A percentile compares a stretch with the other conserved stretches of the same genome.
These are phyloP conservation scores for Porpolomopsis calyptriformis DNA, from an alignment of 768 basidiomycete species.

Conservation along the genomic window DNA sequence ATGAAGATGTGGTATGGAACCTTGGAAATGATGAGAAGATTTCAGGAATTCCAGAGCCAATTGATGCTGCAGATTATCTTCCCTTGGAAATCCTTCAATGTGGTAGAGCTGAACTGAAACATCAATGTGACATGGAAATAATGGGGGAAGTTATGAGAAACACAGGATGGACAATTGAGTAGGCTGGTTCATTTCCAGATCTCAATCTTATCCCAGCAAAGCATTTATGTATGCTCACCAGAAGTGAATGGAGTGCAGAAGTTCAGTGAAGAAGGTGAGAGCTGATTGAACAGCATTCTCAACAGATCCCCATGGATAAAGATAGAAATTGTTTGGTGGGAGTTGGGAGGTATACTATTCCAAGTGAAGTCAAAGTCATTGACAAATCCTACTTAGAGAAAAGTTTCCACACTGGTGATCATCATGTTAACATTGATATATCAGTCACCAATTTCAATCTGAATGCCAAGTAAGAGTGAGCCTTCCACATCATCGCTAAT, in stretches of 20 bases:
- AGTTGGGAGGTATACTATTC: too few relatives aligned
- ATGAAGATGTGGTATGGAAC: background rate
- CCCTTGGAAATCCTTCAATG: background rate
- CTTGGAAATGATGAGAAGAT: background rate
- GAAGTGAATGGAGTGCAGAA: background rate
- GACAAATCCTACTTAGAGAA: slow-evolving; percentile 6
- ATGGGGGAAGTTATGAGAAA: background rate
- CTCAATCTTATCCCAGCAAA: too few relatives aligned
- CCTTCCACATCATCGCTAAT: slow-evolving; percentile 20
- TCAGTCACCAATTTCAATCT: slow-evolving; percentile 10
- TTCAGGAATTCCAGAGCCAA: too few relatives aligned
- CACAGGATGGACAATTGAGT: background rate
- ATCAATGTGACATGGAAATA: background rate
- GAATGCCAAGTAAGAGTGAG: slow-evolving; percentile 24
- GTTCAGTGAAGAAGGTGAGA: background rate
- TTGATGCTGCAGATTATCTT: background rate
- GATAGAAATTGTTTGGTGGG: background rate
- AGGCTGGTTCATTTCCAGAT: background rate
- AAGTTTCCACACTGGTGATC: background rate
- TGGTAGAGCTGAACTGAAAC: background rate
- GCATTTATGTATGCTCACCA: background rate
- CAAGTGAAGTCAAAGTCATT: background rate
- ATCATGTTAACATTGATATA: background rate
- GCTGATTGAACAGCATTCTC: background rate
- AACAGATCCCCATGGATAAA: background rate